Evolutionary conservation across 257 asterid genomes (phyloP).

Genomic region (Solanum clarkiae): DNA sequence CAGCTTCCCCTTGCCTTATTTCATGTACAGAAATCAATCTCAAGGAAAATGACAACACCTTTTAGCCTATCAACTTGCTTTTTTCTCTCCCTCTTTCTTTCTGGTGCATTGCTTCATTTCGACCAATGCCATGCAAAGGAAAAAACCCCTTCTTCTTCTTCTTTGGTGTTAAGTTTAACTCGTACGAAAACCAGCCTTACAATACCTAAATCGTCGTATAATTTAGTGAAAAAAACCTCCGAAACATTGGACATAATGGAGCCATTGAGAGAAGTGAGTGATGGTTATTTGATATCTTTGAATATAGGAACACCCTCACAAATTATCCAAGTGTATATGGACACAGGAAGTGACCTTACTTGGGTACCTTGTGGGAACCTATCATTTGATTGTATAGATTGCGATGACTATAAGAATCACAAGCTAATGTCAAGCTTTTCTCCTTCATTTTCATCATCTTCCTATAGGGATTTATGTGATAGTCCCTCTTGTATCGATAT

Average conservation of each 20-base stretch:
- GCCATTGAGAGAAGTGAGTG: slow-evolving; percentile 45
- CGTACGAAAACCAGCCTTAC: slow-evolving; percentile 17
- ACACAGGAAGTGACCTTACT: slow-evolving; percentile 71
- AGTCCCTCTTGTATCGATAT: slow-evolving; percentile 29
- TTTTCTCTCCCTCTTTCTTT: slow-evolving; percentile 2
- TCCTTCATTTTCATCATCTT: slow-evolving; percentile 37
- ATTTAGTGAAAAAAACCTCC: slow-evolving; percentile 1
- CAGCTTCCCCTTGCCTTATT: neutral
- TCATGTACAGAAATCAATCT: neutral
- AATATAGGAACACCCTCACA: slow-evolving; percentile 67
- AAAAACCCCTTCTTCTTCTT: neutral
- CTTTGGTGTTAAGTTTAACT: slow-evolving; percentile 40
- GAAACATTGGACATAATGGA: slow-evolving; percentile 26
- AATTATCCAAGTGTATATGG: slow-evolving; percentile 43
- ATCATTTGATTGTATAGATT: slow-evolving; percentile 54
- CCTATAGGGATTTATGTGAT: slow-evolving; percentile 37
- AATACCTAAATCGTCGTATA: slow-evolving; percentile 14
- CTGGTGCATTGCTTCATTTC: slow-evolving; percentile 3
- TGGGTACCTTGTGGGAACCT: slow-evolving; percentile 73
- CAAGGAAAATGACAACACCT: neutral
- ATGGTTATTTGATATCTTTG: slow-evolving; percentile 54
- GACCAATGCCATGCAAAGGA: slow-evolving; percentile 25
- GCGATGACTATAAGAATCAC: slow-evolving; percentile 25
- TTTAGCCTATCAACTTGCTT: neutral
- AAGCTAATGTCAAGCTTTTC: slow-evolving; percentile 28